Evolutionary conservation across 306 rosid genomes (phyloP), one percentile per base, ranked within the genome.

Genomic region (Cicer arietinum): DNA sequence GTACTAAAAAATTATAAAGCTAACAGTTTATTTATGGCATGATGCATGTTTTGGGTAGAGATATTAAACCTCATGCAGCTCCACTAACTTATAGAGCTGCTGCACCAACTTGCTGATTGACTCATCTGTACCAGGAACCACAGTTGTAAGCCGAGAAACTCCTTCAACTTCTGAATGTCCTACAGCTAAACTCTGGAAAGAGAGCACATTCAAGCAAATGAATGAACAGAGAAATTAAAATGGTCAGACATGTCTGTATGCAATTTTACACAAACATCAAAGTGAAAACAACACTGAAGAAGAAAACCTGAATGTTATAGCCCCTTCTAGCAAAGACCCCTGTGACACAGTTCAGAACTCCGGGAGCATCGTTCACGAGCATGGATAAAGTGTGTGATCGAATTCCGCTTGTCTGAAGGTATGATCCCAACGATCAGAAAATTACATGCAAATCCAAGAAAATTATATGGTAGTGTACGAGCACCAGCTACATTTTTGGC

Each of bases 251-350:
- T 59, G 47, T 5, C 47, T 22, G 22, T 18, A 53, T n/a, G 64
- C 46, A 44, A 58, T 47, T 50, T 58, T 66, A 54, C 65, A 65
- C 61, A 69, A 46, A 65, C 65, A 42, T 44, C 18, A 69, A 80
- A 71, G 22, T 22, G 10, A 46, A 61, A 44, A 20, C 20, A 58
- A 65, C 25, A 8, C 58, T 10, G 62, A 57, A 5, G 52, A 70
- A 64, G 58, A 57, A 74, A 70, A 89, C 97, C 97, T 91, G 97
- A 88, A 91, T 88, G 83, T 91, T 91, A 75, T 91, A 91, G 51
- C 95, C 97, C 80, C 97, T 89, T 72, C 97, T 82, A 69, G 97
- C 84, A 77, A 91, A 91, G 84, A 91, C 92, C 30, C 97, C 97
- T 0, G 97, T 91, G 64, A 91, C 83, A 42, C 89, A 69, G 81